Base-by-base conservation (phyloP, 208 protist species). In the Zelonia costaricensis region DNA sequence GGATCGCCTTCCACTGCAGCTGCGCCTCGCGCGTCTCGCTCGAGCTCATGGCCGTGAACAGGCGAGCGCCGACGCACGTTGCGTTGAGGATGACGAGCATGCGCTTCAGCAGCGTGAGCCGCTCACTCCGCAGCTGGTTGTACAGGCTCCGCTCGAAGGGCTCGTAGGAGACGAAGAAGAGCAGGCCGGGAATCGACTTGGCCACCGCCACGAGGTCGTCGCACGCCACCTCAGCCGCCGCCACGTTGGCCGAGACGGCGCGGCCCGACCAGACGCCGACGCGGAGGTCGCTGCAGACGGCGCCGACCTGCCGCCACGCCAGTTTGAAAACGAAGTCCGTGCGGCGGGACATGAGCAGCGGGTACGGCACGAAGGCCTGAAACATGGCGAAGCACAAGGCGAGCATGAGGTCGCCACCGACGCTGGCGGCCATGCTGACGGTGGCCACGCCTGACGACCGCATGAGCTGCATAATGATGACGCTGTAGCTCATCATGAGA, bases 401-500 rank as follows among this genome's bases (percentile, higher is more conserved):
- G 9, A 88, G 27, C 6, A 84, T 66, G n/a, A 82, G 33, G 30
- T 77, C 71, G 3, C 60, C 61, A 0, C 28, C 74, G 18, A 76
- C 68, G 45, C 52, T 58, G 20, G 77, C 55, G 20, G 81, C 27
- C 6, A 52, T 23, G 44, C 57, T 20, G 4, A 66, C 13, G 23
- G 39, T 53, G 13, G 38, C 44, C 1, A 38, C 47, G 5, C 30
- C 52, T 0, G 30, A n/a, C 20, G 61, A 52, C 13, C 72, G 72
- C 62, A 77, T 31, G 39, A 82, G 61, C 46, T 82, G 75, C 78
- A 78, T 87, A 28, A 82, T 57, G 39, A 88, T 56, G 8, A 77
- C 16, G 20, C 55, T 72, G 61, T 75, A 76, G 30, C 62, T 36
- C 46, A 84, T 80, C 43, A 80, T 53, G 9, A 75, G 16, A 7